Percentiles rank a stretch among this genome's conserved stretches.
phyloP scores from a whole-genome alignment of 495 filamentous ascomycete species.

The Trichodelitschia bisporula region DNA sequence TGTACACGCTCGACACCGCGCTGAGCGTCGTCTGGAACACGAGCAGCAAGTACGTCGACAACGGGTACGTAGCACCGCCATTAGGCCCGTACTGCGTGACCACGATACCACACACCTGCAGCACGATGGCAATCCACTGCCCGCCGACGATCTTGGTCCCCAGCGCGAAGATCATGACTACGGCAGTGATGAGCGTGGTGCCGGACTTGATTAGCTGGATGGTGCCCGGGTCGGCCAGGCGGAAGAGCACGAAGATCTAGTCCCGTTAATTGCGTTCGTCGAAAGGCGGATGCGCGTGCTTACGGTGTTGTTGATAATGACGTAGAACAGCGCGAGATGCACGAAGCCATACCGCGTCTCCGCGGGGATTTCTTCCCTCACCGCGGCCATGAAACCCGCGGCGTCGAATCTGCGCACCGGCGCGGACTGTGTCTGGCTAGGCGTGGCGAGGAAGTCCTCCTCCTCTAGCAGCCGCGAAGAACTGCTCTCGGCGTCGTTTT shows the following conservation, averaged over 20 bases:
- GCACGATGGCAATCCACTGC: constrained; percentile 9
- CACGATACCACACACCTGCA: constrained; percentile 1
- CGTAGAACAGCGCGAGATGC: constrained; percentile 11
- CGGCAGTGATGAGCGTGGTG: constrained; percentile 7
- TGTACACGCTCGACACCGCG: constrained; percentile 9
- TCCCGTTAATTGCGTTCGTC: not conserved
- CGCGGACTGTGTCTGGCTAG: too few species aligned
- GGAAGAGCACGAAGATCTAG: constrained; percentile 7
- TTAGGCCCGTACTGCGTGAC: constrained; percentile 1
- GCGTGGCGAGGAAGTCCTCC: too few species aligned
- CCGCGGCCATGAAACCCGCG: too few species aligned
- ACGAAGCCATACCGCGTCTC: constrained; percentile 9
- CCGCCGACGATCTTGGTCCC: constrained; percentile 4
- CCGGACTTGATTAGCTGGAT: constrained; percentile 9
- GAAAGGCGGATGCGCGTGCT: not conserved
- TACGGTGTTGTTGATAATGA: constrained; percentile 11
- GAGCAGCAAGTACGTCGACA: constrained; percentile 7
- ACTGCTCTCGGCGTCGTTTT: too few species aligned
- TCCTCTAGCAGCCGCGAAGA: too few species aligned
- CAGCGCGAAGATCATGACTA: constrained; percentile 6
- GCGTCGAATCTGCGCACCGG: too few species aligned
- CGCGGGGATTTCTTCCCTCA: constrained; percentile 7
- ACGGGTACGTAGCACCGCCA: constrained; percentile 2
- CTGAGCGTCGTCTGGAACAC: constrained; percentile 6
- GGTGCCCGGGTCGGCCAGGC: constrained; percentile 9